These are phyloP conservation scores for Sabuloglossum arenarium DNA, from an alignment of 495 filamentous ascomycete species.

Conservation along the genomic window DNA sequence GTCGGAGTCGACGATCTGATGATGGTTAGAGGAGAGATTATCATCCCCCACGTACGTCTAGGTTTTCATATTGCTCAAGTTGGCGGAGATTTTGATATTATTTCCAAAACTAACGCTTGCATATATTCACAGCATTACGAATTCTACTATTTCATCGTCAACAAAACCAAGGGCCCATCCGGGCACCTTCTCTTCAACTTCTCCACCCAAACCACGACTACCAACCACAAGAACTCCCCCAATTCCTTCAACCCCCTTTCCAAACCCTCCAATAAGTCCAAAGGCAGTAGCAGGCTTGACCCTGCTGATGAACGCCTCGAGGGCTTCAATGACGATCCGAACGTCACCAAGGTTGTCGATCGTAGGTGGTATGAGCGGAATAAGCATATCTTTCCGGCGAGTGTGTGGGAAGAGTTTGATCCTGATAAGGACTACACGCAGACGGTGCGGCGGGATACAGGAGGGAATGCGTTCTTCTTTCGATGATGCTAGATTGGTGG, in stretches of 20 bases:
- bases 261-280: constrained; percentile 20
- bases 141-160: constrained; percentile 91
- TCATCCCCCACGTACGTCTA: constrained; percentile 63
- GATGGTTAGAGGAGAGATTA: constrained; percentile 77
- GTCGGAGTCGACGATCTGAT: constrained; percentile 94
- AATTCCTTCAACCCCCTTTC: constrained; percentile 24
- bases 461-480: constrained; percentile 91
- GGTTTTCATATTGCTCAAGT: neutral
- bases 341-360: constrained; percentile 86
- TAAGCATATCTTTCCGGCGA: constrained; percentile 95
- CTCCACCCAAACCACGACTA: constrained; percentile 22
- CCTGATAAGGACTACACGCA: constrained; percentile 66
- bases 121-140: constrained; percentile 55
- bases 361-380: constrained; percentile 90
- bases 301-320: constrained; percentile 32
- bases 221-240: constrained; percentile 8
- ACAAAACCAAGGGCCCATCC: constrained; percentile 51
- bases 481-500: constrained; percentile 16
- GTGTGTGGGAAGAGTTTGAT: constrained; percentile 89
- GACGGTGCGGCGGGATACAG: constrained; percentile 60
- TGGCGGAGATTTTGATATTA: neutral
- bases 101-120: neutral
- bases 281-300: constrained; percentile 9
- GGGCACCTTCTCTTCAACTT: constrained; percentile 64
- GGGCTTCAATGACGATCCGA: constrained; percentile 58